phyloP scores from a whole-genome alignment of 2,329 filamentous ascomycete species.

The Apiospora kogelbergensis region DNA sequence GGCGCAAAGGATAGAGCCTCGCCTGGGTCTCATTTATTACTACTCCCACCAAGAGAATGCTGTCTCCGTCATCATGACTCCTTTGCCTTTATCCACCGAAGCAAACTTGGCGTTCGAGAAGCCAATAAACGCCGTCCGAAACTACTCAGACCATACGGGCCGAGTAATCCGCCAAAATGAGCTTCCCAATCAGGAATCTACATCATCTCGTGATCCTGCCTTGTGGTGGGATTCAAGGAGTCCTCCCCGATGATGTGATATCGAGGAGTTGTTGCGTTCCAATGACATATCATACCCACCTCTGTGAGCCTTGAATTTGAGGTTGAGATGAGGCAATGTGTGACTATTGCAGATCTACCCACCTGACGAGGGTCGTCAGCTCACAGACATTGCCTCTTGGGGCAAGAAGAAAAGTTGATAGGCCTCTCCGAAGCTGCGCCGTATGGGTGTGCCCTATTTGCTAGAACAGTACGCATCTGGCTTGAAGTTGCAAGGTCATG shows the following conservation, averaged over 20 bases:
- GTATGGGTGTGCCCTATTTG: conserved; percentile 4
- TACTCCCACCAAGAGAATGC: not conserved
- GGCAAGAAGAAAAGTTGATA: not conserved
- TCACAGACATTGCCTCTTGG: not conserved
- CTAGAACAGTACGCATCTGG: not conserved
- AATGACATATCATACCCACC: not conserved
- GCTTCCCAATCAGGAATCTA: not conserved
- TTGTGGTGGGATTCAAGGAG: not conserved
- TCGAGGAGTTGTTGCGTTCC: not conserved
- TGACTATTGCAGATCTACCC: not conserved
- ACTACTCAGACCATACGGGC: not conserved
- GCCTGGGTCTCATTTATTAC: not conserved
- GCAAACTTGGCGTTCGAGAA: not conserved
- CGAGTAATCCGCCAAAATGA: not conserved
- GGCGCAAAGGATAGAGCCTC: not conserved
- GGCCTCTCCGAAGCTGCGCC: not conserved
- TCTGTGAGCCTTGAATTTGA: not conserved
- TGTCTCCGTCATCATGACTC: not conserved
- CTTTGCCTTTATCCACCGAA: not conserved
- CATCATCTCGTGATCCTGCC: not conserved
- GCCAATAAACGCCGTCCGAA: not conserved
- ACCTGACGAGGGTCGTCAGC: not conserved
- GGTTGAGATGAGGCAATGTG: not conserved
- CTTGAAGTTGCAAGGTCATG: not conserved
- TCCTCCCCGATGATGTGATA: not conserved